phyloP scores from a whole-genome alignment of 176 grass and related monocot species.

The Eleusine coracana region DNA sequence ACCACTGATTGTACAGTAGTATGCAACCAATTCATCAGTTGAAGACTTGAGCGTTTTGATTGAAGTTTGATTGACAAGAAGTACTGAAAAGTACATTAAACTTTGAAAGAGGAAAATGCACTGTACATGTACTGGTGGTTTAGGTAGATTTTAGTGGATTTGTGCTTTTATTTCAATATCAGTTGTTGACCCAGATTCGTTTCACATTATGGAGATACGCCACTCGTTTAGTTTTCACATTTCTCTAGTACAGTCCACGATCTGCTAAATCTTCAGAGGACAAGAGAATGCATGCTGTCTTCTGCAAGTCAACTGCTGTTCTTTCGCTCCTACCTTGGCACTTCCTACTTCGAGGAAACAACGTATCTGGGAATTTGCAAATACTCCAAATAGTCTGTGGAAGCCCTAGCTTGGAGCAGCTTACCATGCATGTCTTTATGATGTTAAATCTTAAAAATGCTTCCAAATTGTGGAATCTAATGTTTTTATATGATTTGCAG shows the following conservation, averaged over 20 bases:
- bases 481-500: slow-evolving; percentile 46
- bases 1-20: slow-evolving; percentile 1
- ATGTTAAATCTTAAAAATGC: too few species aligned
- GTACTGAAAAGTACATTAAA: slow-evolving; percentile 5
- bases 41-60: slow-evolving; percentile 3
- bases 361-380: not conserved
- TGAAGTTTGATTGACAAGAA: slow-evolving; percentile 24
- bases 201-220: slow-evolving; percentile 27
- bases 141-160: slow-evolving; percentile 27
- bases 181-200: slow-evolving; percentile 35
- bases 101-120: not conserved
- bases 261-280: slow-evolving; percentile 27
- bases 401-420: not conserved
- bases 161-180: not conserved
- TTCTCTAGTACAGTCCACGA: slow-evolving; percentile 11
- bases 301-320: slow-evolving; percentile 37
- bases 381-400: not conserved
- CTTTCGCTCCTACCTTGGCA: not conserved
- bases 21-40: slow-evolving; percentile 4
- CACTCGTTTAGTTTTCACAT: not conserved
- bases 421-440: not conserved
- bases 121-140: slow-evolving; percentile 8
- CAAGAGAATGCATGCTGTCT: slow-evolving; percentile 4
- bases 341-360: not conserved
- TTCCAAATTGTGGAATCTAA: not conserved